Evolutionary conservation across 2,329 filamentous ascomycete species (phyloP).

Genomic region (Podosphaera xanthii): DNA sequence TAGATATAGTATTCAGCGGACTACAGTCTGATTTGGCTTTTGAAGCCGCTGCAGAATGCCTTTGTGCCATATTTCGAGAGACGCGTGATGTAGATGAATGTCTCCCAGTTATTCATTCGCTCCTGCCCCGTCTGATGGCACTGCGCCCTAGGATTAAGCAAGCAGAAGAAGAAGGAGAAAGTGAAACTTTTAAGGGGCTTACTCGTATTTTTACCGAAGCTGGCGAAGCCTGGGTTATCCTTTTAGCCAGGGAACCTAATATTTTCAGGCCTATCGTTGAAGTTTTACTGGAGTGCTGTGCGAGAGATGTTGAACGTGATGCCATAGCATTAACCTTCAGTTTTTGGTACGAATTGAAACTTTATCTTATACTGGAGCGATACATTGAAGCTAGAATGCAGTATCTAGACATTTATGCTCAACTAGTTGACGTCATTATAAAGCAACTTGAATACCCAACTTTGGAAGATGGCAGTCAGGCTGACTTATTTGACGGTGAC

Average conservation of each 20-base stretch:
- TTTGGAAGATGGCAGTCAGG: slow-evolving; percentile 37
- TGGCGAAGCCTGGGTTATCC: slow-evolving; percentile 80
- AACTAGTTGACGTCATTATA: slow-evolving; percentile 81
- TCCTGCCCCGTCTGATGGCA: slow-evolving; percentile 61
- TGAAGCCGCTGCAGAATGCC: slow-evolving; percentile 72
- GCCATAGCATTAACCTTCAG: slow-evolving; percentile 84
- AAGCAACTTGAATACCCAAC: slow-evolving; percentile 71
- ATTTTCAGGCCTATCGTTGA: slow-evolving; percentile 76
- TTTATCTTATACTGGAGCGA: slow-evolving; percentile 75
- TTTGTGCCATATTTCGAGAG: slow-evolving; percentile 79
- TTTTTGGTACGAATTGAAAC: slow-evolving; percentile 98
- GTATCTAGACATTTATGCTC: slow-evolving; percentile 62
- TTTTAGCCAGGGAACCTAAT: slow-evolving; percentile 62
- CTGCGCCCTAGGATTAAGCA: slow-evolving; percentile 56
- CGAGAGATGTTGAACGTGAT: slow-evolving; percentile 69
- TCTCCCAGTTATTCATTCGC: slow-evolving; percentile 52
- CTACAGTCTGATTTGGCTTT: slow-evolving; percentile 56
- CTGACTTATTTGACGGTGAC: slow-evolving; percentile 84
- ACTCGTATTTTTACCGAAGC: slow-evolving; percentile 84
- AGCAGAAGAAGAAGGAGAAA: slow-evolving; percentile 58
- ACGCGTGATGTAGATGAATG: slow-evolving; percentile 87
- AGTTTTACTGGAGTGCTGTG: slow-evolving; percentile 74
- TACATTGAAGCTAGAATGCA: slow-evolving; percentile 64
- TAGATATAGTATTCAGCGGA: slow-evolving; percentile 60
- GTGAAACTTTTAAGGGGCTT: slow-evolving; percentile 65